Evolutionary conservation across 495 filamentous ascomycete species (phyloP), one percentile per base, ranked within the genome.

Genomic region (Acidomyces sp.): DNA sequence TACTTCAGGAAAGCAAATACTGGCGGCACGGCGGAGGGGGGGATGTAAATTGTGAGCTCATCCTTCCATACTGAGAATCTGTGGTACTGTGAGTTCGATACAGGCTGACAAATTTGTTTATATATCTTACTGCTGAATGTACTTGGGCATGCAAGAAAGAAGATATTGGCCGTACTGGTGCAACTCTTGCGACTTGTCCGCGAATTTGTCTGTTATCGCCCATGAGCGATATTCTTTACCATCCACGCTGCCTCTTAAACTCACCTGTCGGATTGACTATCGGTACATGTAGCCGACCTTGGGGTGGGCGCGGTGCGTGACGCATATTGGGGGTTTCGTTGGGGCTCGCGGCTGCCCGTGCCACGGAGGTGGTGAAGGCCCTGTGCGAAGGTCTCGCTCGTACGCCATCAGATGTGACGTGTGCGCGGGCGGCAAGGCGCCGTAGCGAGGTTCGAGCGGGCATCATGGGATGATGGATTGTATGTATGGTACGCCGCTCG

Each of bases 1-100:
- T 90, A 81, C 65, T 96, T 99, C 49, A 99, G 75, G 68, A 96
- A 99, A 51, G 72, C 77, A 63, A 96, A 84, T 48, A 93, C 78
- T 28, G 92, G 90, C 45, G 93, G 69, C 49, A 96, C 72, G 49
- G 84, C 88, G 16, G 81, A 60, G 4, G 90, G 90, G 28, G 85
- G 65, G 55, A 94, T 88, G 63, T 87, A 90, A 59, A 99, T 83
- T 43, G 78, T 82, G 45, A 99, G 73, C 59, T 99, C 92, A 59
- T 99, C 90, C 69, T 99, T 99, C 92, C 88, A 96, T 22, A 97
- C 88, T 27, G 84, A 85, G 71, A 95, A 95, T 38, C 59, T 62
- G 36, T 27, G 32, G 6, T 13, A 23, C 4, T 13, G n/a, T 46
- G 6, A 6, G 39, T 34, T 34, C 13, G 36, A 23, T 36, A 15